These are phyloP conservation scores for Pisolithus marmoratus DNA, from an alignment of 768 basidiomycete species.

Conservation along the genomic window DNA sequence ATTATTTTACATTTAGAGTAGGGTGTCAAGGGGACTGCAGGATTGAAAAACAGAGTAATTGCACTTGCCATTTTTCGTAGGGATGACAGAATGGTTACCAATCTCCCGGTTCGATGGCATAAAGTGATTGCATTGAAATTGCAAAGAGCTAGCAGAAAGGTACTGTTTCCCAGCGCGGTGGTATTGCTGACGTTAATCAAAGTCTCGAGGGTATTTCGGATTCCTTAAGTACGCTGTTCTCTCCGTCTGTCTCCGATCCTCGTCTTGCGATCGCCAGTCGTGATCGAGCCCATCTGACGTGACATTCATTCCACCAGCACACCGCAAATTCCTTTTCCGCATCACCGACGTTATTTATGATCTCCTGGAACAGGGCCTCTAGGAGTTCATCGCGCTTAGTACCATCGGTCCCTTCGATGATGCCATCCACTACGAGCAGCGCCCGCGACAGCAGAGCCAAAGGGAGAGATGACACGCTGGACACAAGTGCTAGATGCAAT, in stretches of 20 bases:
- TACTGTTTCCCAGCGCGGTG: neutral
- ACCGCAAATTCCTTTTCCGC: constrained; percentile 62
- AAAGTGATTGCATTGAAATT: no score
- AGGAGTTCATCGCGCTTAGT: constrained; percentile 40
- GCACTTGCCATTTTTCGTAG: no score
- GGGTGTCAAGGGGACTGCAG: no score
- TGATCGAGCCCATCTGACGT: constrained; percentile 15
- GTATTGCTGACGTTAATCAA: neutral
- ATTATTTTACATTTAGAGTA: no score
- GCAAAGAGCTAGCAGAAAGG: no score
- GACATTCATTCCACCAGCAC: constrained; percentile 66
- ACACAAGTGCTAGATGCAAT: constrained; percentile 59
- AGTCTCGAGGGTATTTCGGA: neutral
- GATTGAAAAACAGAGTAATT: no score
- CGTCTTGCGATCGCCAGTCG: neutral
- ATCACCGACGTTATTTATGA: constrained; percentile 61
- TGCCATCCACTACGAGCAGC: constrained; percentile 42
- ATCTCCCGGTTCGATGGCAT: no score
- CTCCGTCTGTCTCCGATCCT: neutral
- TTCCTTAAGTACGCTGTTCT: neutral
- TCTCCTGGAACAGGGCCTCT: constrained; percentile 55
- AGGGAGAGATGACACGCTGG: constrained; percentile 59
- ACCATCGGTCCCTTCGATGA: constrained; percentile 23
- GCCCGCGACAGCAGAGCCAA: constrained; percentile 48
- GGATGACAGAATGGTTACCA: no score